Percentiles rank a stretch among this genome's conserved stretches.
Evolutionary conservation across 495 filamentous ascomycete genomes (phyloP).

Genomic region (Penicillium paxilli): DNA sequence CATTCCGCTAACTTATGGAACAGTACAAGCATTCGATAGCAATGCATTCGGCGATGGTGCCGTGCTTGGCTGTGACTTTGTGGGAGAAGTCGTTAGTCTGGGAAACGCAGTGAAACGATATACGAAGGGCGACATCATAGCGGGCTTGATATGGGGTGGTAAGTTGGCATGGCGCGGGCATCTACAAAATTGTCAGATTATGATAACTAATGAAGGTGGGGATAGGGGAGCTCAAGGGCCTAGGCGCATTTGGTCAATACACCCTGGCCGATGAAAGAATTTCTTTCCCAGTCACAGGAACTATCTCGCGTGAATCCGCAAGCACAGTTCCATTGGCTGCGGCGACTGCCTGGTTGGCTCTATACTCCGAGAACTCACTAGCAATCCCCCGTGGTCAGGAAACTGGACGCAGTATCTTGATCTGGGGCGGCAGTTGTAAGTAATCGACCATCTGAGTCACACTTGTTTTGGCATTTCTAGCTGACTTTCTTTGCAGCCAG

Average conservation of each 20-base stretch:
- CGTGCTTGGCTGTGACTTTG: background rate
- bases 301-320: conserved; percentile 19
- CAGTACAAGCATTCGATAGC: background rate
- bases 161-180: no score
- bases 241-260: conserved; percentile 12
- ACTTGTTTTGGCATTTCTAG: background rate
- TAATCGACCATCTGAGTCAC: background rate
- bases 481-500: conserved; percentile 13
- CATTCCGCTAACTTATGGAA: background rate
- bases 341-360: conserved; percentile 29
- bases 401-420: conserved; percentile 14
- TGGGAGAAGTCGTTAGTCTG: conserved; percentile 25
- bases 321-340: conserved; percentile 30
- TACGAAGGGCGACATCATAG: conserved; percentile 38
- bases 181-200: no score
- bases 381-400: conserved; percentile 13
- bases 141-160: conserved; percentile 30
- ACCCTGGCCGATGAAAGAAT: conserved; percentile 26
- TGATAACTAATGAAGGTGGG: no score
- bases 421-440: conserved; percentile 37
- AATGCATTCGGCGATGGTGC: conserved; percentile 1
- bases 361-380: conserved; percentile 26
- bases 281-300: conserved; percentile 21
- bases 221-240: no score
- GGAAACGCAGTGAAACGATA: conserved; percentile 44